Base-by-base conservation (phyloP, 2,329 filamentous ascomycete genomes). In the Penicillium decumbens region DNA sequence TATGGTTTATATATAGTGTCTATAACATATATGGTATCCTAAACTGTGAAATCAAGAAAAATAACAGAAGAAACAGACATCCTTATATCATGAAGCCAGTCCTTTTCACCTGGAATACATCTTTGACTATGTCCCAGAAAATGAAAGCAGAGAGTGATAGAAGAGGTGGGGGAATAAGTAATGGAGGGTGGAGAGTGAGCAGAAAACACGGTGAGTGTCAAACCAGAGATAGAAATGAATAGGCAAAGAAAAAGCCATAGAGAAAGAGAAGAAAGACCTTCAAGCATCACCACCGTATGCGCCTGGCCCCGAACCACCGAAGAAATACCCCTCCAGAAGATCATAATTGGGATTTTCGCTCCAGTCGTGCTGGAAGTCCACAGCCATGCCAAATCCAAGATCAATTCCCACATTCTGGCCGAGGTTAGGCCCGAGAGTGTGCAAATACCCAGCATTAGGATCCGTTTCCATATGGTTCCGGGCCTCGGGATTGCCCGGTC, bases 281-380 rank as follows among this genome's bases (percentile, higher is more conserved):
- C 47, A 58, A 20, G 41, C 38, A 49, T 61, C 59, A 10, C 54
- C 60, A 41, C 59, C 59, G 24, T 60, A 35, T 32, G 61, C 54
- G n/a, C 65, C 65, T 24, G 59, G 53, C 6, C 63, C 65, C n/a
- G 59, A 62, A 24, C 70, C 72, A 8, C 78, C 78, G 66, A 80
- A 80, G 63, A 80, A 80, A 61, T 77, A 80, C 3, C 76, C 78
- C 58, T 79, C 76, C 56, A 80, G 75, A 28, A 80, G 58, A 69
- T 79, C 77, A 57, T 74, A 72, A 42, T 71, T 72, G 20, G 67
- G 64, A 35, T 73, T 72, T 47, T 77, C 74, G 44, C 69, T 73
- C 73, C 74, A 76, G 57, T 77, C 74, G 63, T 77, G 74, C 51
- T 75, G 71, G 47, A 69, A 71, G 42, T 73, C 73, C 44, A 72